phyloP scores from a whole-genome alignment of 2,329 filamentous ascomycete genomes.

The Chrysoporthe austroafricana region DNA sequence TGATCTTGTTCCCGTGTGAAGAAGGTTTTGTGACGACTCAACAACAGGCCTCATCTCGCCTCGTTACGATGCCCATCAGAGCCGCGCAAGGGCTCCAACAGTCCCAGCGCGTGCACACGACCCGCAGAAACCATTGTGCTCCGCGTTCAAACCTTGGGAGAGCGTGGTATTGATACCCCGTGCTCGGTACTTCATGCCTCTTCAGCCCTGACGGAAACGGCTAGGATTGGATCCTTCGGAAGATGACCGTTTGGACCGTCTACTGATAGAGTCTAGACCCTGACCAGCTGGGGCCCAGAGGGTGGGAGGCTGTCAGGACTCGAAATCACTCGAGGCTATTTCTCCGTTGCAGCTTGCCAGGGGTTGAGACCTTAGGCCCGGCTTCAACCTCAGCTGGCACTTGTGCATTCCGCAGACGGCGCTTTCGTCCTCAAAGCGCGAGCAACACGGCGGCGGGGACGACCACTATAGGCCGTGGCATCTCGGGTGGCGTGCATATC shows the following conservation, averaged over 20 bases:
- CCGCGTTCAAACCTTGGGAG: neutral
- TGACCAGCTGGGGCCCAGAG: neutral
- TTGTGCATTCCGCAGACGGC: constrained; percentile 14
- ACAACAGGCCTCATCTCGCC: neutral
- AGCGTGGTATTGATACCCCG: neutral
- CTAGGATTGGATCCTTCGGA: neutral
- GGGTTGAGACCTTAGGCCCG: constrained; percentile 15
- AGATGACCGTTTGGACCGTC: constrained; percentile 13
- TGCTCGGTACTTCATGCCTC: neutral
- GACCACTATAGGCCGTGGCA: neutral
- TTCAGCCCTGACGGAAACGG: constrained; percentile 5
- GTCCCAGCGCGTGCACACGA: neutral
- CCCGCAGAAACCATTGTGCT: neutral
- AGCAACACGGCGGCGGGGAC: neutral
- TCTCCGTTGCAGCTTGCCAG: constrained; percentile 13
- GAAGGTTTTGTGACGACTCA: neutral
- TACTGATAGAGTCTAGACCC: neutral
- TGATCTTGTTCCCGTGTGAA: neutral
- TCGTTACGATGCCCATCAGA: neutral
- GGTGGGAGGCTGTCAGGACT: neutral
- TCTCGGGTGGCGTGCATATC: neutral
- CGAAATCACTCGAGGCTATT: neutral
- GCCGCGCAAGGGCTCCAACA: neutral
- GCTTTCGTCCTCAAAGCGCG: neutral
- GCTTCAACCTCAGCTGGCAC: constrained; percentile 28